These are phyloP conservation scores for Helotiales sp. DNA, from an alignment of 2,329 filamentous ascomycete species.

Conservation along the genomic window DNA sequence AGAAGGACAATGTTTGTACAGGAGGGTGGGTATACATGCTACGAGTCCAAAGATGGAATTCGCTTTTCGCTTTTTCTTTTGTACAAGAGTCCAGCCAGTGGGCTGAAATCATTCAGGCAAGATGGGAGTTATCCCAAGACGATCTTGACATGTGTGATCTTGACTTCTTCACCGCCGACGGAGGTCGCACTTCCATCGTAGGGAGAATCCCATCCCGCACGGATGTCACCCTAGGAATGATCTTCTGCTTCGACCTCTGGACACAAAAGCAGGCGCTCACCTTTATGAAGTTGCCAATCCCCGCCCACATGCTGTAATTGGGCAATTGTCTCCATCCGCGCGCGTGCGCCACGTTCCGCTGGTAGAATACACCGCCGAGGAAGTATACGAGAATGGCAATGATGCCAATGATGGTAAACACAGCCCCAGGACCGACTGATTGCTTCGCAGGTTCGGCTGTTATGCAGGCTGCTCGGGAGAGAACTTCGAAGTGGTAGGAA, in stretches of 20 bases:
- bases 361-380: slow-evolving; percentile 92
- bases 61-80: slow-evolving; percentile 1
- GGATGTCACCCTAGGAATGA: slow-evolving; percentile 40
- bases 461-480: slow-evolving; percentile 80
- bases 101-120: slow-evolving; percentile 31
- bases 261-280: slow-evolving; percentile 56
- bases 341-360: slow-evolving; percentile 91
- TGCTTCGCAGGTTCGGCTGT: slow-evolving; percentile 72
- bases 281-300: slow-evolving; percentile 81
- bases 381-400: slow-evolving; percentile 85
- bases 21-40: slow-evolving; percentile 13
- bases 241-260: slow-evolving; percentile 34
- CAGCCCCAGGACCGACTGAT: slow-evolving; percentile 70
- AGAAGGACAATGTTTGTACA: slow-evolving; percentile 26
- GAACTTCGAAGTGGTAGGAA: slow-evolving; percentile 93
- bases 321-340: slow-evolving; percentile 94
- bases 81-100: slow-evolving; percentile 21
- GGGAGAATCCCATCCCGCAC: slow-evolving; percentile 43
- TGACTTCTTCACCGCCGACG: slow-evolving; percentile 27
- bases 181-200: slow-evolving; percentile 40
- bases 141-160: slow-evolving; percentile 35
- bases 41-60: background rate
- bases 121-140: slow-evolving; percentile 38
- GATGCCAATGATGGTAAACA: slow-evolving; percentile 86
- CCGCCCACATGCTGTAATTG: slow-evolving; percentile 92